Base-by-base conservation (phyloP, 1,284 basidiomycete species). In the Boletus smithii region DNA sequence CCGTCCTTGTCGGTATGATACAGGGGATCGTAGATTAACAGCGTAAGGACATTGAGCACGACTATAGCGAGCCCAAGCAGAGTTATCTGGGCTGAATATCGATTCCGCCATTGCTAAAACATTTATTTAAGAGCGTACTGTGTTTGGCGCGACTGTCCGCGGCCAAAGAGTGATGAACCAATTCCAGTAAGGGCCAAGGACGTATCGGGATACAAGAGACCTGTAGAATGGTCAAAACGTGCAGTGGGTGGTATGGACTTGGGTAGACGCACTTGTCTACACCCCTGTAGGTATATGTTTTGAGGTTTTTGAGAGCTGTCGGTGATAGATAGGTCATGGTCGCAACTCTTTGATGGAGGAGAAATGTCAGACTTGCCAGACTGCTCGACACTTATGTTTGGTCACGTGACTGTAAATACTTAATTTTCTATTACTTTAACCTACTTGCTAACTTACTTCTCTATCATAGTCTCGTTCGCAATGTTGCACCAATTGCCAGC, bases 101-200 rank as follows among this genome's bases (percentile, higher is more conserved):
- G 45, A 34, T 27, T 36, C 17, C 8, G 3, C 31, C 23, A 34
- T 17, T 9, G 9, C 8, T 30, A n/a, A 31, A 50, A 22, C 5
- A 16, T 6, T 14, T 11, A 18, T 10, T 8, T n/a, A 29, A 44
- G 7, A 22, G 72, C 85, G 55, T 60, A 95, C 93, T 42, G 85
- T 80, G 72, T 99, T 99, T 4, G 97, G 97, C 0, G 97, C 95
- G 17, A 98, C 75, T 39, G 71, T 85, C 42, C 77, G 74, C 1
- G 95, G 97, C 81, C 95, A 97, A 29, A 94, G 75, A 13, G 83
- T 90, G 42, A 98, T 91, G 54, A 98, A 85, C 87, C 88, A 89
- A 53, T 79, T 94, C 95, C 95, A 99, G 71, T 89, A 98, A 2
- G 91, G 93, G 44, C 85, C 83, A 48, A 99, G 77, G 29, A 97